These are phyloP conservation scores for Phytophthora chlamydospora DNA, from an alignment of 352 stramenopile species.

Conservation along the genomic window DNA sequence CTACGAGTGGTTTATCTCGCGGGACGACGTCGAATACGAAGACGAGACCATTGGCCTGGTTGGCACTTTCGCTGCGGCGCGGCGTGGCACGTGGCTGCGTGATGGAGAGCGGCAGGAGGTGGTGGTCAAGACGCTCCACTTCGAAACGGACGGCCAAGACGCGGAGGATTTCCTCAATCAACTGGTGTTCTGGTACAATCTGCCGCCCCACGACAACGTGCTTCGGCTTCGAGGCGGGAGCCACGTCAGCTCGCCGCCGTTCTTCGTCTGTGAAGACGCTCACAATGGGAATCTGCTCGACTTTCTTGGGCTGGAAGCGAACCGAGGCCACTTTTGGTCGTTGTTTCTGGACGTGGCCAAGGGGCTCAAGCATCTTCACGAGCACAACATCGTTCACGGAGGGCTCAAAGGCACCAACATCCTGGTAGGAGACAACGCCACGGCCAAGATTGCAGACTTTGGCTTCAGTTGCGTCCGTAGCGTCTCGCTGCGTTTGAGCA, in stretches of 20 bases:
- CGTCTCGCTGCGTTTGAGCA: constrained; percentile 8
- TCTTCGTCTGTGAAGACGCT: constrained; percentile 22
- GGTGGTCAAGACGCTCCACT: constrained; percentile 39
- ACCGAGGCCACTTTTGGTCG: constrained; percentile 7
- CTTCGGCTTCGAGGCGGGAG: constrained; percentile 40
- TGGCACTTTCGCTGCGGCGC: constrained; percentile 19
- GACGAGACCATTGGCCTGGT: constrained; percentile 11
- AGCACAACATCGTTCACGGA: constrained; percentile 37
- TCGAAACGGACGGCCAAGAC: neutral
- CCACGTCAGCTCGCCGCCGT: constrained; percentile 21
- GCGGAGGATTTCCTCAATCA: constrained; percentile 24
- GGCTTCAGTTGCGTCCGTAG: neutral
- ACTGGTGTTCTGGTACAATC: constrained; percentile 32
- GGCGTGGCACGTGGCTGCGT: constrained; percentile 18
- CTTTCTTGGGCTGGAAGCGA: neutral
- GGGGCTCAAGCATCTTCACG: constrained; percentile 46
- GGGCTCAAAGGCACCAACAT: constrained; percentile 46
- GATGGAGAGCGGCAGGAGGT: constrained; percentile 18
- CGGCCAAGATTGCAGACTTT: constrained; percentile 20
- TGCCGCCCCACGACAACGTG: constrained; percentile 34
- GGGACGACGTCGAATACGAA: constrained; percentile 26
- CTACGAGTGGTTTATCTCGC: constrained; percentile 32
- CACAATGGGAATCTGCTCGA: constrained; percentile 16
- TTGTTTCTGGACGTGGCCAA: constrained; percentile 18
- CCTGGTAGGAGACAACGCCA: constrained; percentile 36